Evolutionary conservation across 2,329 filamentous ascomycete genomes (phyloP).

Genomic region (Neofusicoccum parvum): DNA sequence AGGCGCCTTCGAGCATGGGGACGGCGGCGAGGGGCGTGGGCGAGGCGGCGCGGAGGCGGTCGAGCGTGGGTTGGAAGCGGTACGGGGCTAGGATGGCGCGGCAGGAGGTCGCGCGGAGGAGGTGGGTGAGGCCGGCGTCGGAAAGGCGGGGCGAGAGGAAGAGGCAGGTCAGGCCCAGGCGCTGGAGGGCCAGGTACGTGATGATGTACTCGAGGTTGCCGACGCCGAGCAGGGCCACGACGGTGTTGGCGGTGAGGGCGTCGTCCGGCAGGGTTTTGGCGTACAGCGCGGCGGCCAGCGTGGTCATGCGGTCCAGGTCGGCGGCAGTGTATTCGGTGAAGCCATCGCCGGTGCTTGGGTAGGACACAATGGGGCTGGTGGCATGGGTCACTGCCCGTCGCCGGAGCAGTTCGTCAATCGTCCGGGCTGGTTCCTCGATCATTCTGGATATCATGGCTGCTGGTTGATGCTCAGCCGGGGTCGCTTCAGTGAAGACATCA

Average conservation of each 20-base stretch:
- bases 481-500: background rate
- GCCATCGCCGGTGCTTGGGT: constrained; percentile 46
- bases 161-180: constrained; percentile 58
- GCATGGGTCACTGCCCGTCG: constrained; percentile 38
- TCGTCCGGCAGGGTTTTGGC: constrained; percentile 16
- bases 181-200: constrained; percentile 55
- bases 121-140: constrained; percentile 51
- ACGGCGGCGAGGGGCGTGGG: constrained; percentile 34
- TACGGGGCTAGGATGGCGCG: constrained; percentile 22
- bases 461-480: background rate
- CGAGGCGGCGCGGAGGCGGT: constrained; percentile 26
- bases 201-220: constrained; percentile 60
- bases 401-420: constrained; percentile 45
- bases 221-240: constrained; percentile 53
- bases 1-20: constrained; percentile 26
- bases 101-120: constrained; percentile 36
- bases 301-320: constrained; percentile 43
- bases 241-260: constrained; percentile 22
- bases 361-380: constrained; percentile 44
- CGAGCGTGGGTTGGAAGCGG: background rate
- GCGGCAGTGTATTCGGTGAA: constrained; percentile 52
- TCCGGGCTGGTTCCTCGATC: constrained; percentile 21
- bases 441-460: background rate
- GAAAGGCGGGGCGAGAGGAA: constrained; percentile 59
- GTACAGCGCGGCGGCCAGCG: background rate